Conservation (phyloP, 1,139 yeast species). For the Debaryomycetaceae sp. region DNA sequence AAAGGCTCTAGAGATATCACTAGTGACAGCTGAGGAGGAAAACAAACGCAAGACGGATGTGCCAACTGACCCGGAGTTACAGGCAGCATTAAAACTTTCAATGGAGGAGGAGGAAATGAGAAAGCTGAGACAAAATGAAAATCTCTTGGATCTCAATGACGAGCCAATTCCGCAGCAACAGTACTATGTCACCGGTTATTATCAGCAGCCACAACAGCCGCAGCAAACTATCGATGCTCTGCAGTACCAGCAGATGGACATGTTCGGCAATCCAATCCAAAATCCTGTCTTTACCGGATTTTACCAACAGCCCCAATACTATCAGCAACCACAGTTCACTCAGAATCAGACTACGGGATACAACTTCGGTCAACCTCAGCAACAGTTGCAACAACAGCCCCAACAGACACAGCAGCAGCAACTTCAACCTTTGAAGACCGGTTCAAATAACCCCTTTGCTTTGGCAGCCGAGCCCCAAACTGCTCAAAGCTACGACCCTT, state of each 20-base stretch:
- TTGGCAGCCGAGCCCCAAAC: conserved; percentile 25
- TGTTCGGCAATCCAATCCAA: conserved; percentile 78
- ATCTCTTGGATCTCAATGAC: conserved; percentile 54
- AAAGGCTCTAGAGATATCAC: conserved; percentile 79
- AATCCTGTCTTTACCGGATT: conserved; percentile 53
- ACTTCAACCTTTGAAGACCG: conserved; percentile 65
- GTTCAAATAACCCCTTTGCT: conserved; percentile 91
- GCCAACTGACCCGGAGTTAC: conserved; percentile 65
- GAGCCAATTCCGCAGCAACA: conserved; percentile 21
- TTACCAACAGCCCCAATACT: conserved; percentile 20
- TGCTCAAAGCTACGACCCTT: conserved; percentile 22
- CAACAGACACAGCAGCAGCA: conserved; percentile 38
- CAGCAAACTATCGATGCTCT: conserved; percentile 23
- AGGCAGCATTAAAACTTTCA: conserved; percentile 77
- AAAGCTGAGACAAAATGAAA: conserved; percentile 45
- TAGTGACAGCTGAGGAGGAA: conserved; percentile 76
- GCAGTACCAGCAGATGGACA: conserved; percentile 48
- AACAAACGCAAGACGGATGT: conserved; percentile 29
- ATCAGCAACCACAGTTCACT: conserved; percentile 26
- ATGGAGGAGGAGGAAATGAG: conserved; percentile 86
- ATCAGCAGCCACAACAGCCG: conserved; percentile 23
- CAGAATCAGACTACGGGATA: conserved; percentile 34
- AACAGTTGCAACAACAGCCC: conserved; percentile 14
- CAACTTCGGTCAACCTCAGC: conserved; percentile 19
- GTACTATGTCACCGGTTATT: conserved; percentile 28